Conservation (phyloP, 1,139 yeast genomes). For the Pichia sp. region DNA sequence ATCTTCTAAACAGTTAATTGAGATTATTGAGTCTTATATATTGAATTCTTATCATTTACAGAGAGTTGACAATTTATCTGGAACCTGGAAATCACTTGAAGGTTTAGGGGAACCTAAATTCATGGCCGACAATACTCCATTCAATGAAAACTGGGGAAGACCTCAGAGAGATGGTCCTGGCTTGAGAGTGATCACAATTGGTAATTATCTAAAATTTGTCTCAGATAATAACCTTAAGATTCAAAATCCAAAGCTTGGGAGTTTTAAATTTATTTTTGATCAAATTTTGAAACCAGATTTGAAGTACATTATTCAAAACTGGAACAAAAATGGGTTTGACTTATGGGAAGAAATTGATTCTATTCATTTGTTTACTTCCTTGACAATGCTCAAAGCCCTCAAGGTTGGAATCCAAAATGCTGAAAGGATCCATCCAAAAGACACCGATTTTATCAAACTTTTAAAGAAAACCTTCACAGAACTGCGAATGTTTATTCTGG, state of each 20-base stretch:
- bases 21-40: conserved; percentile 51
- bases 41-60: conserved; percentile 53
- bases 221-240: conserved; percentile 24
- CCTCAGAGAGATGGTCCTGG: conserved; percentile 98
- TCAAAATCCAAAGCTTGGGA: conserved; percentile 15
- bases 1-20: conserved; percentile 18
- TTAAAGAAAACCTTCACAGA: conserved; percentile 26
- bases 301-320: conserved; percentile 49
- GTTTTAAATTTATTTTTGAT: conserved; percentile 34
- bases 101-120: conserved; percentile 92
- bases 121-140: conserved; percentile 54
- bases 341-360: conserved; percentile 88
- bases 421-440: conserved; percentile 22
- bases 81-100: conserved; percentile 42
- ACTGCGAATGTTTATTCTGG: conserved; percentile 33
- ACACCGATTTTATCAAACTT: conserved; percentile 25
- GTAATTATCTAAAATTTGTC: conserved; percentile 44
- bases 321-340: conserved; percentile 69
- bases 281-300: conserved; percentile 65
- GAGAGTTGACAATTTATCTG: conserved; percentile 60
- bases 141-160: conserved; percentile 73
- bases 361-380: conserved; percentile 67
- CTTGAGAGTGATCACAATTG: conserved; percentile 57
- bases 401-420: conserved; percentile 48
- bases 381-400: conserved; percentile 66